These are phyloP conservation scores for Colletotrichum higginsianum DNA, from an alignment of 2,329 filamentous ascomycete genomes.

Conservation along the genomic window DNA sequence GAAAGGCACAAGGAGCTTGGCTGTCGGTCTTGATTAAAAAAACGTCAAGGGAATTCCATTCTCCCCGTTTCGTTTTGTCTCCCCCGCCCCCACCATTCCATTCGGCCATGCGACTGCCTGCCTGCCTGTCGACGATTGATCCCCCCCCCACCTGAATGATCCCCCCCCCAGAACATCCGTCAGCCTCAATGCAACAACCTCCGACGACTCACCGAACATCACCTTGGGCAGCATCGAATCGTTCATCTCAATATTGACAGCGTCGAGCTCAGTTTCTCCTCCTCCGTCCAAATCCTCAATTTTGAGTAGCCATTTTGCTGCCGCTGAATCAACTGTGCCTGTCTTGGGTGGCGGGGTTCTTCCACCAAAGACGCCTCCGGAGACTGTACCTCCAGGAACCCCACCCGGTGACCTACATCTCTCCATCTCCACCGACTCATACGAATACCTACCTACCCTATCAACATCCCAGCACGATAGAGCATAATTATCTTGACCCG, in stretches of 20 bases:
- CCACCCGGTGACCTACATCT: neutral
- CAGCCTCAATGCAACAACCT: conserved; percentile 20
- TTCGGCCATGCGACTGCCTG: neutral
- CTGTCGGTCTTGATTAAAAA: conserved; percentile 1
- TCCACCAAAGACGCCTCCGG: neutral
- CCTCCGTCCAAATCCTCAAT: neutral
- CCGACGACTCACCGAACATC: conserved; percentile 1
- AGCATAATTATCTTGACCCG: neutral
- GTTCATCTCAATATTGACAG: conserved; percentile 15
- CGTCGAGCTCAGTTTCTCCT: neutral
- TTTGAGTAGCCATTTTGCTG: neutral
- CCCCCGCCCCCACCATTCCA: conserved; percentile 5
- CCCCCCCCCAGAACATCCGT: neutral
- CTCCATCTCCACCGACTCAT: neutral
- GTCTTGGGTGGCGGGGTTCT: neutral
- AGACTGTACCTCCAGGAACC: neutral
- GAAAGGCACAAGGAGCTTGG: too few species aligned
- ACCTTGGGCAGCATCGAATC: neutral
- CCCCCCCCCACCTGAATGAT: conserved; percentile 13
- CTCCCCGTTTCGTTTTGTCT: neutral
- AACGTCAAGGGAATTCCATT: conserved; percentile 4
- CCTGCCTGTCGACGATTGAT: neutral
- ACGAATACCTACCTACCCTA: too few species aligned
- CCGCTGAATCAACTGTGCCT: neutral
- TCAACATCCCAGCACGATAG: neutral